Conservation (phyloP, 2,329 filamentous ascomycete genomes). For the Aureobasidium sp. region DNA sequence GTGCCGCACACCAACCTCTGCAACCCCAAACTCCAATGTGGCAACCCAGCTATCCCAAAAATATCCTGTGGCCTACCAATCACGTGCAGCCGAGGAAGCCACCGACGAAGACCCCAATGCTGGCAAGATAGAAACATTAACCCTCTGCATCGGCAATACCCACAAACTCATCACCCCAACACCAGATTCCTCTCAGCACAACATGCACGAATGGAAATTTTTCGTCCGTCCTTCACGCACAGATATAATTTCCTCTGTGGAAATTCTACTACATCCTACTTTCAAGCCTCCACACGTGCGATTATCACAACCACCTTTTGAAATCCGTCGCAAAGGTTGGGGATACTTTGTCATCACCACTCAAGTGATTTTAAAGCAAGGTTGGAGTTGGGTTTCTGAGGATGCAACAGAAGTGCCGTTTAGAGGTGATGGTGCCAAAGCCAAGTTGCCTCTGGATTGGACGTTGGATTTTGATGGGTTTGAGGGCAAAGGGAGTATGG, state of each 20-base stretch:
- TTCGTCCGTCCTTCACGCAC: conserved; percentile 38
- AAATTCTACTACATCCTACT: conserved; percentile 37
- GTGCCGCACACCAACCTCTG: conserved; percentile 29
- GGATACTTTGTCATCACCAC: conserved; percentile 36
- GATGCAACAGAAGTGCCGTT: conserved; percentile 29
- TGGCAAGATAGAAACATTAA: conserved; percentile 31
- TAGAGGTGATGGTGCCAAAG: conserved; percentile 24
- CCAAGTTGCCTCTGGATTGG: conserved; percentile 36
- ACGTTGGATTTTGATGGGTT: conserved; percentile 35
- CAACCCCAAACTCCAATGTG: conserved; percentile 29
- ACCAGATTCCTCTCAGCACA: conserved; percentile 21
- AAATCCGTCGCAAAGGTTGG: conserved; percentile 37
- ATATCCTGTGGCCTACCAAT: conserved; percentile 32
- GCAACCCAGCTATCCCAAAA: conserved; percentile 26
- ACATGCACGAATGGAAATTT: conserved; percentile 41
- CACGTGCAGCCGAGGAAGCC: conserved; percentile 31
- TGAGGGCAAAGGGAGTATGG: conserved; percentile 33
- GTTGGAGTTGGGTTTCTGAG: conserved; percentile 38
- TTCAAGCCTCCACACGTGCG: conserved; percentile 33
- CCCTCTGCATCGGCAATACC: conserved; percentile 39
- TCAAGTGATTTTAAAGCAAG: conserved; percentile 35
- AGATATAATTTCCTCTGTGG: conserved; percentile 40
- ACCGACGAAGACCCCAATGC: conserved; percentile 23
- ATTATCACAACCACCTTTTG: conserved; percentile 32
- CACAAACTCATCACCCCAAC: conserved; percentile 27